Evolutionary conservation across 2,329 filamentous ascomycete genomes (phyloP), one percentile per base, ranked within the genome.

Genomic region (Cladorrhinum sp.): DNA sequence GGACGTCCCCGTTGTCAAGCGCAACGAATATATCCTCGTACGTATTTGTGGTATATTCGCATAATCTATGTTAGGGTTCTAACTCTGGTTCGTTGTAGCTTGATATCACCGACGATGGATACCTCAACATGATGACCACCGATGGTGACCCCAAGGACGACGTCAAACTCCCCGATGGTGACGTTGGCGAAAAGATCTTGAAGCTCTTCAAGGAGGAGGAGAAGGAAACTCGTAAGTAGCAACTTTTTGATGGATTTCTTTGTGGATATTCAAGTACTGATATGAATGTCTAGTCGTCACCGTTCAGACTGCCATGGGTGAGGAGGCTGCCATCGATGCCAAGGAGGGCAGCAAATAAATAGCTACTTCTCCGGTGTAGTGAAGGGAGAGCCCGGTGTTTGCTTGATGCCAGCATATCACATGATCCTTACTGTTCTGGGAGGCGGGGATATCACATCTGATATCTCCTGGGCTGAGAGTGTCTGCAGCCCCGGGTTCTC

Each of bases 291-390:
- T 66, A 96, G 92, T 92, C 80, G 89, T 98, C 73, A 89, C 94
- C 72, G 87, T 99, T 77, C 90, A 96, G 76, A 91, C 91, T 73
- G 87, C 95, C 76, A 99, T 99, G 95, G 91, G 91, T 75, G 94
- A 99, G 82, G 91, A 98, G 85, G 81, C 85, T 72, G 90, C 88
- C 74, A 89, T 97, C 76, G 93, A 97, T 76, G 90, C 88, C 80
- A 98, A 98, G 88, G 93, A 97, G 82, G 91, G 91, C 78, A 87
- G 90, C 77, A 72, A 75, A 64, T 68, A 68, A 66, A 42, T 28
- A 58, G 53, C 36, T 42, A 55, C 3, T 12, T 48, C 21, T 24
- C 39, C 56, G 55, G 48, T 53, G 39, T 18, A 42, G 21, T 39
- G 55, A 50, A 53, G 30, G 55, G 54, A 59, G 58, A 55, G 12